Conservation (phyloP, 441 rosid genomes). For the Geranium incanum region DNA sequence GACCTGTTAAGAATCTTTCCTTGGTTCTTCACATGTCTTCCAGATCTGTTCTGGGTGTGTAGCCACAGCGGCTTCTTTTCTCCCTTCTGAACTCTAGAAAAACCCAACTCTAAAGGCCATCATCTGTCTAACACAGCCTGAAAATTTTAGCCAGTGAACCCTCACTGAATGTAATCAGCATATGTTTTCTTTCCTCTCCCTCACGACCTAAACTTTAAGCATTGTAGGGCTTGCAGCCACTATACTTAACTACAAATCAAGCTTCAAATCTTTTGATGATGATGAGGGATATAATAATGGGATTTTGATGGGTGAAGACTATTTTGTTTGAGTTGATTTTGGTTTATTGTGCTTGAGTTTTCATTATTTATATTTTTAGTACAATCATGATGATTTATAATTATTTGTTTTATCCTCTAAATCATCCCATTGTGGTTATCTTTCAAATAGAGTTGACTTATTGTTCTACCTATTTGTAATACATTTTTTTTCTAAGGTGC, state of each 20-base stretch:
- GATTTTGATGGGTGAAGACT: neutral
- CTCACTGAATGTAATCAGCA: neutral
- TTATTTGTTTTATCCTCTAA: neutral
- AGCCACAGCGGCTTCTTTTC: neutral
- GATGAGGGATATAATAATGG: neutral
- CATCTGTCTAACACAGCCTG: neutral
- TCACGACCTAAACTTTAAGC: neutral
- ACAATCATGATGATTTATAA: neutral
- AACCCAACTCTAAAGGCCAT: neutral
- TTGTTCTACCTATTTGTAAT: neutral
- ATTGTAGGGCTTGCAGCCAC: neutral
- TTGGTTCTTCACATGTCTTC: neutral
- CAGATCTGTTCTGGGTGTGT: neutral
- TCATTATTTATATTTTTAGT: neutral
- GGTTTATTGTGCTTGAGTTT: neutral
- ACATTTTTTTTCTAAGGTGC: neutral
- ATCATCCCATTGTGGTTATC: neutral
- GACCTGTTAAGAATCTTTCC: neutral
- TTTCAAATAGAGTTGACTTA: neutral
- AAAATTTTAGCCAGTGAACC: neutral
- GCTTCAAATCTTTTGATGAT: neutral
- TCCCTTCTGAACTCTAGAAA: neutral
- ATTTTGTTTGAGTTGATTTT: neutral
- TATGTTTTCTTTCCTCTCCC: no score
- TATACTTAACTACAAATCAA: neutral